Conservation (phyloP, 257 asterid genomes). For the Solanum gracilifrons region DNA sequence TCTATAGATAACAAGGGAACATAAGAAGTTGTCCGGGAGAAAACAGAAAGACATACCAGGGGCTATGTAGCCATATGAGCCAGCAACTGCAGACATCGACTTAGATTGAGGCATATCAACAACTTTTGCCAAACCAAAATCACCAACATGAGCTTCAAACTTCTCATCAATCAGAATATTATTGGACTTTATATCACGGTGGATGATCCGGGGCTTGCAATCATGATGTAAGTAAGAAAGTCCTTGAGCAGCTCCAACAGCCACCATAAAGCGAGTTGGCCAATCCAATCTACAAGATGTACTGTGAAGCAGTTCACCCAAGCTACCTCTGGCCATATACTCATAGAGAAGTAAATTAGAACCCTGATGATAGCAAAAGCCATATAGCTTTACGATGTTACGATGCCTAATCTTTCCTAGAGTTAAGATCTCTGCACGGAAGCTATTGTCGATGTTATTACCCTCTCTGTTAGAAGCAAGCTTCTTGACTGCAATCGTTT, state of each 20-base stretch:
- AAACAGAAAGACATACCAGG: conserved; percentile 50
- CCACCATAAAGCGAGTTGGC: conserved; percentile 65
- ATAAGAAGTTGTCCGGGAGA: not conserved
- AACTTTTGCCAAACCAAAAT: conserved; percentile 92
- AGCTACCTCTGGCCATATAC: conserved; percentile 85
- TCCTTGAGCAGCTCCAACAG: conserved; percentile 90
- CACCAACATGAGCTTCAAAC: conserved; percentile 95
- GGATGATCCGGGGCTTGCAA: conserved; percentile 80
- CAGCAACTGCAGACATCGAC: conserved; percentile 96
- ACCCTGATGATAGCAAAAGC: conserved; percentile 81
- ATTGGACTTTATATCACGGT: conserved; percentile 83
- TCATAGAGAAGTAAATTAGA: conserved; percentile 81
- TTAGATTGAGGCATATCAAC: conserved; percentile 92
- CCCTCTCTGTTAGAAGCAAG: conserved; percentile 82
- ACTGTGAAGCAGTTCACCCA: conserved; percentile 82
- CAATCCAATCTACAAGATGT: conserved; percentile 47
- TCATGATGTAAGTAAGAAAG: conserved; percentile 84
- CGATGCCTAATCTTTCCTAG: conserved; percentile 93
- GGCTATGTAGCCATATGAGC: conserved; percentile 94
- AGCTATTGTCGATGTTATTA: conserved; percentile 51
- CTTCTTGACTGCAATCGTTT: conserved; percentile 65
- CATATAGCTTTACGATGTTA: conserved; percentile 79
- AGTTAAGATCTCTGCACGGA: conserved; percentile 74
- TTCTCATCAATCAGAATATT: conserved; percentile 79
- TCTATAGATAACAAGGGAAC: not conserved